Percentiles rank a stretch among this genome's conserved stretches.
Conservation (phyloP, 345 rosid species). For the Sonneratia caseolaris region DNA sequence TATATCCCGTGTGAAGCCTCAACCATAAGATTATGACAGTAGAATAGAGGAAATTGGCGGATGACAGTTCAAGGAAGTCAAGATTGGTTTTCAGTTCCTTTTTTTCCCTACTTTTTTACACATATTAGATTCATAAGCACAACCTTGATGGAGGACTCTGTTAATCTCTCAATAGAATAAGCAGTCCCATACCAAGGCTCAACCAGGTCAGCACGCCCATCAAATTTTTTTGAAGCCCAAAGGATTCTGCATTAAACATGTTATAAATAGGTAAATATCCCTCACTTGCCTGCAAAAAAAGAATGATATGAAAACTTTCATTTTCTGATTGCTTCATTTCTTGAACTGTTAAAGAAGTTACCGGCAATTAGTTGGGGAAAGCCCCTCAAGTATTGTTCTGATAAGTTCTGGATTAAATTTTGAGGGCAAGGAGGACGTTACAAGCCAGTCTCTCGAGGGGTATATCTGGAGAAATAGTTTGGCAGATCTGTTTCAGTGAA, state of each 20-base stretch:
- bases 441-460: constrained; percentile 75
- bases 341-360: constrained; percentile 18
- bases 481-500: background rate
- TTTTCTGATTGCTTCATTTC: background rate
- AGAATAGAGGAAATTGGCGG: background rate
- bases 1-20: background rate
- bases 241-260: constrained; percentile 47
- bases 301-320: background rate
- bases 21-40: background rate
- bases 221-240: constrained; percentile 82
- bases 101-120: background rate
- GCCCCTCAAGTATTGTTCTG: constrained; percentile 44
- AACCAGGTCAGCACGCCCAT: constrained; percentile 53
- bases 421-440: constrained; percentile 57
- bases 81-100: background rate
- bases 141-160: constrained; percentile 40
- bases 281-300: background rate
- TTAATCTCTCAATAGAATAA: constrained; percentile 56
- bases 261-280: background rate
- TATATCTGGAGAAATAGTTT: constrained; percentile 32
- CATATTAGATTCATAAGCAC: background rate
- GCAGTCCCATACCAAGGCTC: constrained; percentile 93
- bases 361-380: constrained; percentile 59
- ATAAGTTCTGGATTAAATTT: constrained; percentile 45
- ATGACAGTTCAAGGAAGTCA: background rate